Base-by-base conservation (phyloP, 2,329 filamentous ascomycete species). In the Rutstroemia sp. region DNA sequence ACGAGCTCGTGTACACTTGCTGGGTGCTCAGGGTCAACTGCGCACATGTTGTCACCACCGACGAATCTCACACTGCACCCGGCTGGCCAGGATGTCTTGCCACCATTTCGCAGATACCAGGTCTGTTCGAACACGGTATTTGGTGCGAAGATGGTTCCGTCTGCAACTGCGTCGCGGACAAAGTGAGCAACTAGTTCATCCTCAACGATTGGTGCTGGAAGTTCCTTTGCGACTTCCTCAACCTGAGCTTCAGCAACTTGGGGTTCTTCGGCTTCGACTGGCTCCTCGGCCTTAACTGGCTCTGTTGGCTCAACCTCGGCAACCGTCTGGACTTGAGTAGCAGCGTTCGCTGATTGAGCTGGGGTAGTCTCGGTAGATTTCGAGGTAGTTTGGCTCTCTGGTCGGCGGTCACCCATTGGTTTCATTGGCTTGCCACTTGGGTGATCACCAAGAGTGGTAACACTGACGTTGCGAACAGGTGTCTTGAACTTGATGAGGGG, bases 401-500 rank as follows among this genome's bases (percentile, higher is more conserved):
- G 2, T 51, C 56, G 63, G 62, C 57, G 78, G 68, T 96, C 91
- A 53, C 91, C 91, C 79, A 95, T 84, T 39, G 78, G 70, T n/a
- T 81, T 79, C 68, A 88, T 79, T 45, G 73, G 73, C 58, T 82
- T 78, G 51, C 87, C 87, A 63, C 84, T 76, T 58, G 80, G 80
- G 65, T 90, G 84, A 72, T 95, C 89, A 53, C 87, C 87, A 61
- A 87, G 79, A 8, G 92, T 97, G 50, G 84, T 92, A 52, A 99
- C 88, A 60, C 83, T 92, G 38, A 96, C 89, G 64, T 89, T 87
- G 63, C 89, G 88, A 49, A 99, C 87, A 9, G 92, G 88, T 2
- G 89, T 95, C 80, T 90, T 95, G 78, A 99, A 91, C 76, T 96
- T 96, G 77, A 99, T 91, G 65, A 99, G 77, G 27, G 94, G 94